Percentiles rank a stretch among this genome's conserved stretches.
Conservation (phyloP, 2,329 filamentous ascomycete genomes). For the Sphaerostilbella broomeana region DNA sequence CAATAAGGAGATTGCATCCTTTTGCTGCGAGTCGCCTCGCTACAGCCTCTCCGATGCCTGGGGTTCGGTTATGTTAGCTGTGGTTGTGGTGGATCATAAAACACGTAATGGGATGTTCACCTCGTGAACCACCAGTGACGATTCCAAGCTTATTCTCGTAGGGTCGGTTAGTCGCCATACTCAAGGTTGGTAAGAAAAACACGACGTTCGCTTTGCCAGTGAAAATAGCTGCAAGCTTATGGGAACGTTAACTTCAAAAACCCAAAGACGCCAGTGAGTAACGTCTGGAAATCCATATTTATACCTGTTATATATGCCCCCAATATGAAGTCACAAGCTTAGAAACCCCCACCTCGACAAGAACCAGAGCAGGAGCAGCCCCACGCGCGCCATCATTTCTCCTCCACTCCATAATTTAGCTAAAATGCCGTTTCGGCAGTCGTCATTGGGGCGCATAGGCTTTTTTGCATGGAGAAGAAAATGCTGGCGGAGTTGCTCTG, state of each 20-base stretch:
- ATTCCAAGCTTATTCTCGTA: conserved; percentile 29
- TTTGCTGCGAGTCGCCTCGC: conserved; percentile 52
- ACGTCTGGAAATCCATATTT: no score
- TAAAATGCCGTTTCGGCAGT: no score
- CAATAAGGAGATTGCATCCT: conserved; percentile 52
- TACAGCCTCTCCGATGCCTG: conserved; percentile 50
- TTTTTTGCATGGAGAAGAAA: neutral
- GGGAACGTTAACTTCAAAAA: no score
- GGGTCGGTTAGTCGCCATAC: conserved; percentile 19
- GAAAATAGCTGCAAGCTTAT: no score
- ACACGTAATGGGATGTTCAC: conserved; percentile 15
- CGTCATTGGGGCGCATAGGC: neutral
- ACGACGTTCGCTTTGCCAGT: no score
- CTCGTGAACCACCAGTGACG: conserved; percentile 29
- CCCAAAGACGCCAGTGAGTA: no score
- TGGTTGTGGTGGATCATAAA: neutral
- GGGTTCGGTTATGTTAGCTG: neutral
- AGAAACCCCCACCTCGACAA: neutral
- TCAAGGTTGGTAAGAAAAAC: no score
- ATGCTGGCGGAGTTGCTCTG: neutral
- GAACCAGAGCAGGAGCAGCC: neutral
- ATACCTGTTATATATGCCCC: no score
- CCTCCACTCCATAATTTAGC: neutral
- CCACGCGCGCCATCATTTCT: neutral
- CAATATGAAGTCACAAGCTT: no score